phyloP scores from a whole-genome alignment of 768 basidiomycete genomes.

The Mycena albidolilacea region DNA sequence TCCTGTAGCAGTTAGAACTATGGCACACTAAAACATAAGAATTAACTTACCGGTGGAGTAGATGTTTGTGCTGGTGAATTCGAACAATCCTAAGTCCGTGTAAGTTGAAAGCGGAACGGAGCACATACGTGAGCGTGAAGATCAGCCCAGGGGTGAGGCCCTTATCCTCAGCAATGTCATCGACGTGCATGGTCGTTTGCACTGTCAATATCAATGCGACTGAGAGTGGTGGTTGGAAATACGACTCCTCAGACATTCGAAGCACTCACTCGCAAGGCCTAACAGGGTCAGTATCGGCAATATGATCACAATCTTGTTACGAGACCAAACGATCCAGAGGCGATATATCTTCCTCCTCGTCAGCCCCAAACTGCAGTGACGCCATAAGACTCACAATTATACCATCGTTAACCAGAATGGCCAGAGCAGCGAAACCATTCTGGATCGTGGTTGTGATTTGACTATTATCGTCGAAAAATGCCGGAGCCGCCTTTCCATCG shows the following conservation, averaged over 20 bases:
- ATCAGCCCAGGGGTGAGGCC: slow-evolving; percentile 21
- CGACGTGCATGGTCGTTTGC: slow-evolving; percentile 9
- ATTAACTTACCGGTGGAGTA: slow-evolving; percentile 20
- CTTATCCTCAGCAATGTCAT: slow-evolving; percentile 10
- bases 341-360: slow-evolving; percentile 15
- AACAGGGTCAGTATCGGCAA: slow-evolving; percentile 15
- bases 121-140: slow-evolving; percentile 27
- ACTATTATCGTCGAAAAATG: slow-evolving; percentile 15
- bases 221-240: neutral
- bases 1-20: neutral
- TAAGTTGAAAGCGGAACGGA: neutral
- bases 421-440: slow-evolving; percentile 5
- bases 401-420: slow-evolving; percentile 5
- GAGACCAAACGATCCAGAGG: slow-evolving; percentile 25
- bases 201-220: slow-evolving; percentile 8
- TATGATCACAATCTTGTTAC: slow-evolving; percentile 13
- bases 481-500: neutral
- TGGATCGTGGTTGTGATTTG: slow-evolving; percentile 19
- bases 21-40: neutral
- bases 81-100: neutral
- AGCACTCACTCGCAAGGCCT: slow-evolving; percentile 6
- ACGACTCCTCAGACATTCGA: too few relatives aligned
- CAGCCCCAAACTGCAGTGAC: neutral
- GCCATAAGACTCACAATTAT: neutral
- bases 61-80: slow-evolving; percentile 5